Conservation (phyloP, 1,284 basidiomycete species). For the Anthracocystis walkeri region DNA sequence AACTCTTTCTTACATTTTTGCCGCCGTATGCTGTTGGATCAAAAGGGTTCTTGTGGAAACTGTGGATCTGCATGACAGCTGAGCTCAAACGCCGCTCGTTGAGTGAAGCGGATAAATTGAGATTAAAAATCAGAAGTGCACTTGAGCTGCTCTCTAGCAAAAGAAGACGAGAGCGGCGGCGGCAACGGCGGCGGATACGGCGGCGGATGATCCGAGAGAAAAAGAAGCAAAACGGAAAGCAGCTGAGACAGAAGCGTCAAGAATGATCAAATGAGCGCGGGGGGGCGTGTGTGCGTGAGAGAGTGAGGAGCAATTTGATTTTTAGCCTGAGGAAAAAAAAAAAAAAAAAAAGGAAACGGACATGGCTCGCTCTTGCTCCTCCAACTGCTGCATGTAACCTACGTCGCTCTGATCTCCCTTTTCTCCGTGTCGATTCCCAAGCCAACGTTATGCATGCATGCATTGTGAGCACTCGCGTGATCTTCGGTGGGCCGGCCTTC, state of each 20-base stretch:
- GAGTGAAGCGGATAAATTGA: not conserved
- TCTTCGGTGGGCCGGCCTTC: too few relatives aligned
- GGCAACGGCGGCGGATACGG: constrained; percentile 4
- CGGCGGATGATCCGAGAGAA: constrained; percentile 8
- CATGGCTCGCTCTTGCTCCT: not conserved
- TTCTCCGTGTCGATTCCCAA: not conserved
- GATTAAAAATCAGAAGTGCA: too few relatives aligned
- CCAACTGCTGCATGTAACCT: not conserved
- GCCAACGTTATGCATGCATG: not conserved
- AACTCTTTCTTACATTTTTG: too few relatives aligned
- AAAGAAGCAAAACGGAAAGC: not conserved
- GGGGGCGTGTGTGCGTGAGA: not conserved
- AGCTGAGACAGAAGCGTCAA: constrained; percentile 8
- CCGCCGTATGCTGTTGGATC: not conserved
- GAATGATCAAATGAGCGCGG: not conserved
- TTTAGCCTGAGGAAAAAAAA: too few relatives aligned
- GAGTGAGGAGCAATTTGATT: too few relatives aligned
- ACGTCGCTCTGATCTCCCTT: not conserved
- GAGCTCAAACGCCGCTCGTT: not conserved
- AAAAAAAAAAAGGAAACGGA: too few relatives aligned
- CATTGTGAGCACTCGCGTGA: not conserved
- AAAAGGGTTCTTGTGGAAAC: not conserved
- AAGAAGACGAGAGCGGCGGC: too few relatives aligned
- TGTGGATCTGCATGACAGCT: constrained; percentile 3
- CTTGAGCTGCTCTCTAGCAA: not conserved